phyloP scores from a whole-genome alignment of 129 eudicot species.

The Flaveria trinervia region DNA sequence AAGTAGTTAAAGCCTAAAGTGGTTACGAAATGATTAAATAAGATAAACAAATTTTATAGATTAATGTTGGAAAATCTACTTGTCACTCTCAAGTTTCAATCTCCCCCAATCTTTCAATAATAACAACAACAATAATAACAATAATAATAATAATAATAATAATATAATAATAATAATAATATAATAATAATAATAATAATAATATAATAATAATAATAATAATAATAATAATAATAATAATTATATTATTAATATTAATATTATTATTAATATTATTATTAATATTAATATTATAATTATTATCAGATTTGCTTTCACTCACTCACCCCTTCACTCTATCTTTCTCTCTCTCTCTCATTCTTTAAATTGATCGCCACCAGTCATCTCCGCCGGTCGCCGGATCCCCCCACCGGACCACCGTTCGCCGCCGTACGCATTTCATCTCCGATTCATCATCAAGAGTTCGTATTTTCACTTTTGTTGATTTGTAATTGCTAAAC shows the following conservation, averaged over 20 bases:
- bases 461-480: neutral
- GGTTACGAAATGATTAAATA: neutral
- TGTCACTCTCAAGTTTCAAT: neutral
- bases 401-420: constrained; percentile 32
- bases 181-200: no score
- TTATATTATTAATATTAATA: neutral
- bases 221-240: no score
- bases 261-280: no score
- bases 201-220: neutral
- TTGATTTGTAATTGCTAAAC: neutral
- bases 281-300: no score
- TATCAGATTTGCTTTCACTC: neutral
- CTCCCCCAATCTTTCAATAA: neutral
- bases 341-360: constrained; percentile 20
- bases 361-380: constrained; percentile 41
- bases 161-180: no score
- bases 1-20: neutral
- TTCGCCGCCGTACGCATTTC: neutral
- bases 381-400: constrained; percentile 32
- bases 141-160: no score
- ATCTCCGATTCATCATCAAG: neutral
- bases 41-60: no score
- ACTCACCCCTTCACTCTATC: constrained; percentile 29
- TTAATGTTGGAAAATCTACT: neutral
- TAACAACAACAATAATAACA: no score